Base-by-base conservation (phyloP, 352 stramenopile genomes). In the Peronospora destructor region DNA sequence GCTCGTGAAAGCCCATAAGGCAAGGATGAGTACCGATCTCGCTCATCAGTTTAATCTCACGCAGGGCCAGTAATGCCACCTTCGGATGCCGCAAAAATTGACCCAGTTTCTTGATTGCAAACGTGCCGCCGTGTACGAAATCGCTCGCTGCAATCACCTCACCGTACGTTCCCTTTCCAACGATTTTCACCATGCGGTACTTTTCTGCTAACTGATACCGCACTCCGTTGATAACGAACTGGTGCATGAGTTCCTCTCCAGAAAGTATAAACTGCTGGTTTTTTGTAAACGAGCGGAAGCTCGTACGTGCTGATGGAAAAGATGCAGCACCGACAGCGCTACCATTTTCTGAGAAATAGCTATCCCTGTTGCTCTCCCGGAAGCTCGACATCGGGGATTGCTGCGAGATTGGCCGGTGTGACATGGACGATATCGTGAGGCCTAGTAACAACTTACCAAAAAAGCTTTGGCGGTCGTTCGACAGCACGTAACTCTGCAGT, bases 11-110 rank as follows among this genome's bases (percentile, higher is more conserved):
- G 16, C 71, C 75, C 79, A 94, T 91, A 17, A 94, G 58, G 44
- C 76, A 83, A 23, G 78, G 71, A 37, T 94, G 83, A 14, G 60
- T 49, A 2, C 83, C 83, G 12, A 94, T 71, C 38, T 83, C 79
- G 51, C 85, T 88, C 82, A 95, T 92, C 30, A 95, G 66, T 55
- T 92, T 82, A 62, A 95, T 94, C 59, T 95, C 85, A 1, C 85
- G 73, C 32, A 94, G 57, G 2, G 85, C 85, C 16, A 91, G 66
- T 53, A 91, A 60, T 4, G 83, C 85, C 28, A 94, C 83, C 44
- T 93, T 92, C 0, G 82, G 79, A 50, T 94, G 80, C 5, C 81
- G 73, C 37, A 94, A 46, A 46, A 94, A 93, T 45, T 92, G 76
- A 0, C 66, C 76, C 17, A 95, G 68, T 48, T 95, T 95, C 64